Evolutionary conservation across 108 stramenopile species (phyloP).

Genomic region (Conticribra weissflogii): DNA sequence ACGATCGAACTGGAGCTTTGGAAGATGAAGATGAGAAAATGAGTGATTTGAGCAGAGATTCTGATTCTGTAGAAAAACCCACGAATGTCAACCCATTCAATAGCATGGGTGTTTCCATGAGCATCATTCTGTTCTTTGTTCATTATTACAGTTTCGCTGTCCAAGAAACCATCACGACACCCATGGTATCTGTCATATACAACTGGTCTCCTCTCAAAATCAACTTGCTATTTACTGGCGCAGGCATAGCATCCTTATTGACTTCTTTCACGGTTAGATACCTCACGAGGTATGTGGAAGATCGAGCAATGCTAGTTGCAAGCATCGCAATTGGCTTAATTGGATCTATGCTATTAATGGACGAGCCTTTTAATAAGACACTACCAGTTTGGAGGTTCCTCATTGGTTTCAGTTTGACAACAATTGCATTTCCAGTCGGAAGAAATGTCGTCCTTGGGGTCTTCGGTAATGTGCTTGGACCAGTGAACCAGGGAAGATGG

Average conservation of each 20-base stretch:
- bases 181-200: constrained; percentile 20
- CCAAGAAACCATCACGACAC: constrained; percentile 55
- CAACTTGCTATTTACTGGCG: constrained; percentile 40
- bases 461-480: constrained; percentile 46
- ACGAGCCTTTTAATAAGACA: constrained; percentile 21
- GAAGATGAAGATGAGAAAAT: background rate
- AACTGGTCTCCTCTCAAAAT: constrained; percentile 29
- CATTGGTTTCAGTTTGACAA: constrained; percentile 43
- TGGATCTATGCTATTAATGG: constrained; percentile 41
- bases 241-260: constrained; percentile 42
- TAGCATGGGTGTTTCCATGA: constrained; percentile 28
- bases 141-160: constrained; percentile 56
- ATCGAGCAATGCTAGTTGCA: constrained; percentile 36
- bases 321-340: constrained; percentile 36
- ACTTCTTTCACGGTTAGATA: constrained; percentile 35
- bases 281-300: constrained; percentile 26
- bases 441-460: constrained; percentile 43
- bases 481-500: constrained; percentile 47
- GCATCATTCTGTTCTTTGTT: constrained; percentile 44
- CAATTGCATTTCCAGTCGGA: constrained; percentile 53
- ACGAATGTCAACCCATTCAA: constrained; percentile 23
- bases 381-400: constrained; percentile 44
- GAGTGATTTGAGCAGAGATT: background rate
- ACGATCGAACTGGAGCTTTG: constrained; percentile 21
- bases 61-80: constrained; percentile 2